These are phyloP conservation scores for Lipomyces yamanashiensis DNA, from an alignment of 805 yeast genomes.

Conservation along the genomic window DNA sequence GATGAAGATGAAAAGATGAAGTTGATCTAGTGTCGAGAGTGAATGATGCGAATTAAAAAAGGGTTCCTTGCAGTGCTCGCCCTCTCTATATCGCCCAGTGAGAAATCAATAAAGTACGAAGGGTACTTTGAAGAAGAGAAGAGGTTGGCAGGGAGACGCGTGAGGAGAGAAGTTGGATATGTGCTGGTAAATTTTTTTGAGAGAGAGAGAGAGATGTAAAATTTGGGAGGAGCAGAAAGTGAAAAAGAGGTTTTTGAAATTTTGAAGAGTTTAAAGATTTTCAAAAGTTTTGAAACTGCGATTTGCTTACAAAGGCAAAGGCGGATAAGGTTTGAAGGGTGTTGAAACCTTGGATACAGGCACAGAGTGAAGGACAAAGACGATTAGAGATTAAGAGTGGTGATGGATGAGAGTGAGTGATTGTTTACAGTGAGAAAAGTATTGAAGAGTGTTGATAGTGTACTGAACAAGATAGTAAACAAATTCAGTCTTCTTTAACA, in stretches of 20 bases:
- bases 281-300: not conserved
- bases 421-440: too few relatives aligned
- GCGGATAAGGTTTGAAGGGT: constrained; percentile 4
- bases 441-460: too few relatives aligned
- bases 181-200: not conserved
- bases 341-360: not conserved
- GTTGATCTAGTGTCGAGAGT: not conserved
- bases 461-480: too few relatives aligned
- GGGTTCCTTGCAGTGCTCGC: constrained; percentile 50
- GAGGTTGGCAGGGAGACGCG: not conserved
- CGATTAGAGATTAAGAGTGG: too few relatives aligned
- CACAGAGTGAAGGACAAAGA: not conserved
- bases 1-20: not conserved
- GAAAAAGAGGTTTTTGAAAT: not conserved
- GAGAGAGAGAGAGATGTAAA: not conserved
- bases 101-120: constrained; percentile 1
- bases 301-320: not conserved
- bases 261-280: not conserved
- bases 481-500: too few relatives aligned
- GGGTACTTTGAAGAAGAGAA: not conserved
- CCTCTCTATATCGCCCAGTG: constrained; percentile 32
- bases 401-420: too few relatives aligned
- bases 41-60: constrained; percentile 24
- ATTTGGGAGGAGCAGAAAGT: not conserved
- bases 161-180: not conserved